Evolutionary conservation across 176 grass and related monocot species (phyloP), one percentile per base, ranked within the genome.

Genomic region (Oryza coarctata): DNA sequence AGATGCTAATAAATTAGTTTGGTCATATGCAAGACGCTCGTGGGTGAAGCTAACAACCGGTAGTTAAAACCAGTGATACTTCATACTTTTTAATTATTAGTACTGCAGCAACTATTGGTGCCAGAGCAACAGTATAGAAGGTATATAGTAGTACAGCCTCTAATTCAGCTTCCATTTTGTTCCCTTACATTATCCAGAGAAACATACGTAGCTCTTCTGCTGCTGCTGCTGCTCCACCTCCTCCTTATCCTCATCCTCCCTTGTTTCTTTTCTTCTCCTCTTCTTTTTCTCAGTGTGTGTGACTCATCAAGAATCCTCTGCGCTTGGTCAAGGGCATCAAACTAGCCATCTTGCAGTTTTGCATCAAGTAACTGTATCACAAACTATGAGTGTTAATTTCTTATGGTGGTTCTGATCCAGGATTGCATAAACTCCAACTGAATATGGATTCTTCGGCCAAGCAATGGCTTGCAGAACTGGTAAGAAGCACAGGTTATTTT

Each of bases 391-490:
- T 41, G 11, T 4, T n/a, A n/a, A n/a, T n/a, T n/a, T 23, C 33
- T 70, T 38, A 70, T 41, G 36, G 9, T 41, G 36, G 18, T 41
- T 41, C 33, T 34, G 12, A 5, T 73, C 57, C 20, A 64, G 26
- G 14, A 70, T 71, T 30, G 25, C 41, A 26, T 31, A 35, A 55
- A 1, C 50, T 58, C 32, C 14, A 20, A 15, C 17, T 31, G 34
- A 61, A 14, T 40, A 85, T 85, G 83, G 29, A 85, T 12, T 82
- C 27, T 22, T 63, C 74, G 30, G 14, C 27, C 20, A 33, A 70
- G 35, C 67, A 49, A 27, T 85, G 75, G 83, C 74, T 85, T 13
- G 52, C 22, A 47, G 52, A 85, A 47, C 38, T 85, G 74, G 75
- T 85, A 85, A 45, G 35, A 41, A 10, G 25, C 25, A 3, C 6